Conservation (phyloP, 306 rosid genomes). For the Elaeagnus macrophylla region DNA sequence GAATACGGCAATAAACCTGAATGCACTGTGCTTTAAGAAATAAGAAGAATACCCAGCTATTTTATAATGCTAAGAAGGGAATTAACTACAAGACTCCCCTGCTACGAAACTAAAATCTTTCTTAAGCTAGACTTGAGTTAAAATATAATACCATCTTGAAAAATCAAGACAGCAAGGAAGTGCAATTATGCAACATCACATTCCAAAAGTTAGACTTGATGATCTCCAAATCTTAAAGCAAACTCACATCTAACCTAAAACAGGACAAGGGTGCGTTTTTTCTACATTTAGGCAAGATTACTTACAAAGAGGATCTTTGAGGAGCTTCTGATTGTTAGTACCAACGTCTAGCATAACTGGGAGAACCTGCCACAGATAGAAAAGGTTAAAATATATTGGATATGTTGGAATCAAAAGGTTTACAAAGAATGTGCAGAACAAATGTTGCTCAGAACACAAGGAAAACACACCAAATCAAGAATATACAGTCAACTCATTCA, state of each 20-base stretch:
- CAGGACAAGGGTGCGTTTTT: too few species aligned
- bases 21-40: not conserved
- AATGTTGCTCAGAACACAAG: slow-evolving; percentile 4
- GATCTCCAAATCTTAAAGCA: too few species aligned
- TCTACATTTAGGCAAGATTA: slow-evolving; percentile 5
- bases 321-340: slow-evolving; percentile 86
- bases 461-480: slow-evolving; percentile 8
- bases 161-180: not conserved
- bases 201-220: not conserved
- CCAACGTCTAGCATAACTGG: slow-evolving; percentile 98
- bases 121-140: not conserved
- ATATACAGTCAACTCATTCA: not conserved
- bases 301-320: slow-evolving; percentile 89
- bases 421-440: slow-evolving; percentile 7
- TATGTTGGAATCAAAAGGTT: slow-evolving; percentile 6
- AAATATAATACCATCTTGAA: not conserved
- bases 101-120: not conserved
- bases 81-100: not conserved
- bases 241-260: too few species aligned
- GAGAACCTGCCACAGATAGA: slow-evolving; percentile 55
- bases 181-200: not conserved
- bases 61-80: not conserved
- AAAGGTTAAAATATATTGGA: slow-evolving; percentile 14
- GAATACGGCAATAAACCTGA: not conserved
- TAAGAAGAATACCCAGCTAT: not conserved